Evolutionary conservation across 257 asterid genomes (phyloP), one percentile per base, ranked within the genome.

Genomic region (Solanum appendiculatum): DNA sequence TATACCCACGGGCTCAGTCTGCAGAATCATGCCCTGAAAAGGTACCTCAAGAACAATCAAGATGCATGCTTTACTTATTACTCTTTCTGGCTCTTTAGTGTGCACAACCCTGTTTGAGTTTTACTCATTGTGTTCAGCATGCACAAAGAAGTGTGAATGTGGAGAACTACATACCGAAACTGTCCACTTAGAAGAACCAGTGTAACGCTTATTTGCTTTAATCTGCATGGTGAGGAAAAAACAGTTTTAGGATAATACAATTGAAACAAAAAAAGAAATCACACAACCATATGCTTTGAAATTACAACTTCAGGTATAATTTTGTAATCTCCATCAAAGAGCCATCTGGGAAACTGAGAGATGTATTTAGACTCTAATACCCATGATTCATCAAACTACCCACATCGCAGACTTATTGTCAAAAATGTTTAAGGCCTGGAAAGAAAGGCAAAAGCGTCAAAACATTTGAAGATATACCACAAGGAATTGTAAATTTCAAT

Each of bases 121-220:
- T 56, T 11, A 12, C 31, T 48, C 85, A 81, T 31, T 46, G 56
- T 10, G 1, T 66, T 39, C 42, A 40, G 68, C 66, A 42, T 85
- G 64, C 42, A 66, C 80, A 85, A 66, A 40, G 11, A 33, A 66
- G 27, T 5, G 87, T 16, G 64, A 21, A 18, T 16, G 9, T 5
- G 13, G 29, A 42, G 60, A 40, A 23, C 40, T 40, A 18, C 66
- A 39, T 91, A 94, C 98, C 94, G 89, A 86, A 25, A 95, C 98
- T 36, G 97, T 95, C 98, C 98, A 95, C 89, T 92, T 95, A 91
- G 92, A 91, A 78, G 97, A 89, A 84, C 97, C 97, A 81, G 97
- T 98, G 90, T 92, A 94, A 20, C 91, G 97, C 83, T 95, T 93
- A 86, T 94, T 95, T 60, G 94, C 13, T 90, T 91, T 95, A 86